Conservation (phyloP, 2,329 filamentous ascomycete species). For the Penicillium brasilianum region DNA sequence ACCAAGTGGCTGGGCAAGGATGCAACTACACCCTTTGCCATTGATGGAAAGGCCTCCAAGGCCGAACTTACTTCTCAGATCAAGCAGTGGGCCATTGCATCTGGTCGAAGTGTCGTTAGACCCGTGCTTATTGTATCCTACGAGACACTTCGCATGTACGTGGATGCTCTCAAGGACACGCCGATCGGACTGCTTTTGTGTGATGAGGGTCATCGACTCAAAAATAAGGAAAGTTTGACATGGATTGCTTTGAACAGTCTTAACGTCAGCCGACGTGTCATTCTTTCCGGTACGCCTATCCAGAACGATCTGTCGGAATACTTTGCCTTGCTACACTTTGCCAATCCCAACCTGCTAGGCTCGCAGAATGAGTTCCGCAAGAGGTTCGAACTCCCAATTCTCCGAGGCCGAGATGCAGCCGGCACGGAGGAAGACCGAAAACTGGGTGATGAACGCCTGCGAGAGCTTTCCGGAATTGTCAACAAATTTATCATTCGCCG, state of each 20-base stretch:
- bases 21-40: conserved; percentile 89
- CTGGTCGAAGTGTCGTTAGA: conserved; percentile 83
- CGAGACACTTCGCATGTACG: conserved; percentile 89
- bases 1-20: conserved; percentile 94
- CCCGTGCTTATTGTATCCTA: conserved; percentile 98
- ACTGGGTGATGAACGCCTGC: conserved; percentile 80
- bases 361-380: conserved; percentile 91
- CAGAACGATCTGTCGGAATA: conserved; percentile 99
- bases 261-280: conserved; percentile 89
- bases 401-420: conserved; percentile 87
- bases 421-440: conserved; percentile 81
- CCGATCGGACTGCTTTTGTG: conserved; percentile 92
- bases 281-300: conserved; percentile 94
- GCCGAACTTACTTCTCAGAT: conserved; percentile 89
- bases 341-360: conserved; percentile 89
- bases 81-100: conserved; percentile 91
- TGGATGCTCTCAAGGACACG: conserved; percentile 85
- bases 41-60: conserved; percentile 95
- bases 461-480: conserved; percentile 80
- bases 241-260: conserved; percentile 89
- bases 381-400: conserved; percentile 88
- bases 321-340: conserved; percentile 93
- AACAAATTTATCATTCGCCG: conserved; percentile 99
- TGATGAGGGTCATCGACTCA: conserved; percentile 94
- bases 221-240: conserved; percentile 95